phyloP scores from a whole-genome alignment of 768 basidiomycete genomes.

The Paxillus rubicundulus region DNA sequence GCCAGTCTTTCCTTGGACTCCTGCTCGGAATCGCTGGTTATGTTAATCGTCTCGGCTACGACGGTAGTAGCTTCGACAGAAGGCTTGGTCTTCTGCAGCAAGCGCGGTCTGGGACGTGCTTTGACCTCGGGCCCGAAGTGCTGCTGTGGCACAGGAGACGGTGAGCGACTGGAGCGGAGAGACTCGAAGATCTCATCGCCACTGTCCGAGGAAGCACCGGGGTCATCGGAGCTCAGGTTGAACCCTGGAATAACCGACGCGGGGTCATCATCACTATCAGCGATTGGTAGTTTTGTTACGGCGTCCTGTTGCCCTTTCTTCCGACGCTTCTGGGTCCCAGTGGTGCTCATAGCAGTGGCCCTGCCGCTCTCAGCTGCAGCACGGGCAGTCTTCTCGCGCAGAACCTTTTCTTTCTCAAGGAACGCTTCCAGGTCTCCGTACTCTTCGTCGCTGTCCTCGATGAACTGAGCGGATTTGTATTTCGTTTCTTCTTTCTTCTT shows the following conservation, averaged over 20 bases:
- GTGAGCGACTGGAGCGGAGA: conserved; percentile 26
- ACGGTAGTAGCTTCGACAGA: not conserved
- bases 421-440: conserved; percentile 80
- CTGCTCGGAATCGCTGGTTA: conserved; percentile 24
- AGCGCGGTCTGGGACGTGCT: conserved; percentile 37
- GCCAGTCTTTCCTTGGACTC: not conserved
- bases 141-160: conserved; percentile 19
- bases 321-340: conserved; percentile 59
- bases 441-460: conserved; percentile 88
- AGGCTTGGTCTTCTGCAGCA: conserved; percentile 36
- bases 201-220: conserved; percentile 15
- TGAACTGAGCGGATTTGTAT: conserved; percentile 89
- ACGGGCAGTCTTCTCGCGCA: conserved; percentile 52
- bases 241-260: conserved; percentile 8
- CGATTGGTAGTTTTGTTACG: conserved; percentile 32
- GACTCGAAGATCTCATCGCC: conserved; percentile 24
- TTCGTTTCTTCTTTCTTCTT: conserved; percentile 65
- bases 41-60: conserved; percentile 12
- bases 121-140: conserved; percentile 14
- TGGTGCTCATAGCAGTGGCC: conserved; percentile 42
- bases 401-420: conserved; percentile 67
- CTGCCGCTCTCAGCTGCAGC: conserved; percentile 44
- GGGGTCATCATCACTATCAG: conserved; percentile 25
- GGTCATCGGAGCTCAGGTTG: conserved; percentile 20
- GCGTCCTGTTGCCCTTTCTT: conserved; percentile 43